These are phyloP conservation scores for Cyphellophora attinorum DNA, from an alignment of 2,329 filamentous ascomycete species.

Conservation along the genomic window DNA sequence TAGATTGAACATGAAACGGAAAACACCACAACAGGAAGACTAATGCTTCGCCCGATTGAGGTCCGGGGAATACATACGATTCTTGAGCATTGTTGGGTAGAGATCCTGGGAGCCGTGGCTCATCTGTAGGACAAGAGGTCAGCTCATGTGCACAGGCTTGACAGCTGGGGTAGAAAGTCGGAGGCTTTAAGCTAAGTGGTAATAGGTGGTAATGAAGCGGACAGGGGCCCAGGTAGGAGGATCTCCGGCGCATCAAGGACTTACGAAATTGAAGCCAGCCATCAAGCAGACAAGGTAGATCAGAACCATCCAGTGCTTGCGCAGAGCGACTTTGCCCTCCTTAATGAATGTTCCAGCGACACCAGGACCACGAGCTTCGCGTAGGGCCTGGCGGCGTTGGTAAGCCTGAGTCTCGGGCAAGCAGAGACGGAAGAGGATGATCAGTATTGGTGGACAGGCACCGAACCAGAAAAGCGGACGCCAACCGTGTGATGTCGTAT, in stretches of 20 bases:
- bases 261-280: conserved; percentile 88
- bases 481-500: conserved; percentile 73
- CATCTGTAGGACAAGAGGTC: too few species aligned
- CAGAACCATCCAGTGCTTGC: conserved; percentile 70
- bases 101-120: conserved; percentile 63
- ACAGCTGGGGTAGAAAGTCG: conserved; percentile 6
- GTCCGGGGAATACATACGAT: too few species aligned
- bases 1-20: too few species aligned
- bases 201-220: too few species aligned
- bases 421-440: conserved; percentile 68
- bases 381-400: conserved; percentile 52
- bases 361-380: conserved; percentile 46
- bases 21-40: too few species aligned
- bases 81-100: conserved; percentile 52
- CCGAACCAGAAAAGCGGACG: conserved; percentile 84
- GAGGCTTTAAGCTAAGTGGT: too few species aligned
- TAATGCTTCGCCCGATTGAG: too few species aligned
- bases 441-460: conserved; percentile 66
- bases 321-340: conserved; percentile 70
- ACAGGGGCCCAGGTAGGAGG: neutral
- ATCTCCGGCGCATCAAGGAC: conserved; percentile 18
- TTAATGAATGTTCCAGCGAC: conserved; percentile 59
- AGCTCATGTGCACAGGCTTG: too few species aligned
- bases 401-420: conserved; percentile 73
- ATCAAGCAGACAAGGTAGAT: conserved; percentile 77